Evolutionary conservation across 2,329 filamentous ascomycete genomes (phyloP).

Genomic region (Botrytis deweyae): DNA sequence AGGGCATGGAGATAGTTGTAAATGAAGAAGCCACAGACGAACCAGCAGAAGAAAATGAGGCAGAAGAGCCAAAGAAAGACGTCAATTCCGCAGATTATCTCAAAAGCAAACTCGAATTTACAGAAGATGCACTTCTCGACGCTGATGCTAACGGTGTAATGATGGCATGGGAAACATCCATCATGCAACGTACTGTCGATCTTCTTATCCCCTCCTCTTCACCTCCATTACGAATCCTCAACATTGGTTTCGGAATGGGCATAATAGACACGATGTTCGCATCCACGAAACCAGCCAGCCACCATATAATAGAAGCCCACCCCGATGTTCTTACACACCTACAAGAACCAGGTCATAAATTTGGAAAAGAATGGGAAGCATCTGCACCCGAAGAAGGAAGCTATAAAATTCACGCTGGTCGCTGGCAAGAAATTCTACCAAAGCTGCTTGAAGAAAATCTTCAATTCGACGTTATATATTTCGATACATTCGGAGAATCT

Average conservation of each 20-base stretch:
- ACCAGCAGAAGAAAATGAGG: constrained; percentile 31
- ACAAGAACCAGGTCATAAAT: constrained; percentile 41
- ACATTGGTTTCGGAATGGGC: constrained; percentile 89
- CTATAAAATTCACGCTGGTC: constrained; percentile 68
- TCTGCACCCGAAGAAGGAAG: constrained; percentile 55
- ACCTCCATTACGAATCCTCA: constrained; percentile 68
- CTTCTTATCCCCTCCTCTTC: constrained; percentile 54
- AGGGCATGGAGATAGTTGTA: constrained; percentile 36
- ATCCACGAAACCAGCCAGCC: constrained; percentile 59
- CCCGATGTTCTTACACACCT: constrained; percentile 71
- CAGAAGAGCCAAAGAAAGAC: constrained; percentile 33
- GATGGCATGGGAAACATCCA: constrained; percentile 90
- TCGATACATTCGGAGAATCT: constrained; percentile 95
- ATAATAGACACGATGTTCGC: constrained; percentile 80
- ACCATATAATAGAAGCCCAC: constrained; percentile 88
- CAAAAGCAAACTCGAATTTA: constrained; percentile 63
- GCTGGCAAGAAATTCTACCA: constrained; percentile 80
- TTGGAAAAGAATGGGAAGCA: constrained; percentile 56
- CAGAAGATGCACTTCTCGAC: constrained; percentile 68
- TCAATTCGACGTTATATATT: constrained; percentile 87
- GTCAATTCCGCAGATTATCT: constrained; percentile 69
- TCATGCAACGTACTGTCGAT: constrained; percentile 77
- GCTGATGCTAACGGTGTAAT: constrained; percentile 79
- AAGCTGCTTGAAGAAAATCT: constrained; percentile 65
- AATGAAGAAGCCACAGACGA: constrained; percentile 29